Evolutionary conservation across 139 green algal genomes (phyloP).

Genomic region (Chlorella vulgaris): DNA sequence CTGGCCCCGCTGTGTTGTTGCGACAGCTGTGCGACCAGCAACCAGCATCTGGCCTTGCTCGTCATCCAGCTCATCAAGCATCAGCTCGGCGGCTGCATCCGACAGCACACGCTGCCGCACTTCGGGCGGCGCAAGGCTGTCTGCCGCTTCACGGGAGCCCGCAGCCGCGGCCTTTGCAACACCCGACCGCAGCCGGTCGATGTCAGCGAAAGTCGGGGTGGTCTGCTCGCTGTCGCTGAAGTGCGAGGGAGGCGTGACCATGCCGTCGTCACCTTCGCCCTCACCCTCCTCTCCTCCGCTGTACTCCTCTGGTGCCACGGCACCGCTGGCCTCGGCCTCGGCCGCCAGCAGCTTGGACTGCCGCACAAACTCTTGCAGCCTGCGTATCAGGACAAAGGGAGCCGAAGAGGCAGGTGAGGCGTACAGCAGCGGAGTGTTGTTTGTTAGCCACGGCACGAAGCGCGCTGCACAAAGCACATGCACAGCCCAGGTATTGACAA

Average conservation of each 20-base stretch:
- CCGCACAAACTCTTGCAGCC: slow-evolving; percentile 27
- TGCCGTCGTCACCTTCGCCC: neutral
- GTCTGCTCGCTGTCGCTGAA: slow-evolving; percentile 8
- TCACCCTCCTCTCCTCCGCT: neutral
- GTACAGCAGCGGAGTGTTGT: too few species aligned
- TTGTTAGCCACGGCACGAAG: too few species aligned
- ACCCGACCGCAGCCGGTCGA: neutral
- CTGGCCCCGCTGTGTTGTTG: neutral
- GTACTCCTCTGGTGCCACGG: neutral
- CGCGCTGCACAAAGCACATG: too few species aligned
- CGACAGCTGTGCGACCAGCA: neutral
- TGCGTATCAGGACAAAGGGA: neutral
- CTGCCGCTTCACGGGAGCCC: neutral
- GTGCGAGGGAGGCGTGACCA: slow-evolving; percentile 23
- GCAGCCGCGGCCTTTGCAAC: neutral
- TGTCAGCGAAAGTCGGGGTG: neutral
- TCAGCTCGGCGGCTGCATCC: slow-evolving; percentile 1
- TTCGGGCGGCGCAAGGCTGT: slow-evolving; percentile 15
- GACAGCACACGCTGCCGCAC: slow-evolving; percentile 19
- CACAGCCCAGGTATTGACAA: too few species aligned
- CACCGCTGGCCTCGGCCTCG: neutral
- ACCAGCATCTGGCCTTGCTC: neutral
- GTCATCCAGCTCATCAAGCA: neutral
- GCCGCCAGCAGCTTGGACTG: neutral
- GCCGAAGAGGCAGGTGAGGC: neutral